Evolutionary conservation across 306 rosid genomes (phyloP), one percentile per base, ranked within the genome.

Genomic region (Glycine tomentella): DNA sequence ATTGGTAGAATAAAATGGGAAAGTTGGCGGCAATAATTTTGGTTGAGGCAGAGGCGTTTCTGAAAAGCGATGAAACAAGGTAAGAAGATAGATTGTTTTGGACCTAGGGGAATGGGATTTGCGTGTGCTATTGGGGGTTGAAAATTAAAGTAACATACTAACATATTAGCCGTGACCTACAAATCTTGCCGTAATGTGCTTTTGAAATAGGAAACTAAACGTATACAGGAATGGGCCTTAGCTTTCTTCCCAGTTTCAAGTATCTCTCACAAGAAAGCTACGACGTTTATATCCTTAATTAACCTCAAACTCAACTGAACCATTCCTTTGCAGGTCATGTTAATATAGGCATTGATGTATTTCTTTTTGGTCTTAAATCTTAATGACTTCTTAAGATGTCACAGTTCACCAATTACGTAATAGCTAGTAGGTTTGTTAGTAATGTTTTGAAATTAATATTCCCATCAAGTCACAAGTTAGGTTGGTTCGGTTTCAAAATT

Each of bases 71-170:
- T 50, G n/a, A 50, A 50, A 50, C 6, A 50, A 50, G 55, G 55
- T 50, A 50, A 34, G 38, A 34, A 50, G 55, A 50, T 50, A 11
- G 58, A 25, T 25, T 52, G 58, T 52, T 13, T 52, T 52, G 58
- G 58, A 52, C 2, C 14, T 14, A 75, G 76, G 62, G 77, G 80
- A 85, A 78, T 64, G 84, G 80, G 77, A 69, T 75, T 78, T 88
- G 91, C 88, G 80, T 82, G 69, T 14, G 70, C 9, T 65, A 31
- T 51, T 34, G 17, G 33, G 65, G 61, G 80, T 4, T 58, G 55
- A 20, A 69, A 64, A 66, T 7, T 50, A 62, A 57, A 50, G 71
- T n/a, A 63, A 58, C 33, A 44, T 44, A 44, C 48, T 44, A 44
- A 44, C 9, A 44, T 6, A 7, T 7, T 66, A 34, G 66, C 45